Evolutionary conservation across 257 asterid species (phyloP), one percentile per base, ranked within the genome.

Genomic region (Avicennia marina): DNA sequence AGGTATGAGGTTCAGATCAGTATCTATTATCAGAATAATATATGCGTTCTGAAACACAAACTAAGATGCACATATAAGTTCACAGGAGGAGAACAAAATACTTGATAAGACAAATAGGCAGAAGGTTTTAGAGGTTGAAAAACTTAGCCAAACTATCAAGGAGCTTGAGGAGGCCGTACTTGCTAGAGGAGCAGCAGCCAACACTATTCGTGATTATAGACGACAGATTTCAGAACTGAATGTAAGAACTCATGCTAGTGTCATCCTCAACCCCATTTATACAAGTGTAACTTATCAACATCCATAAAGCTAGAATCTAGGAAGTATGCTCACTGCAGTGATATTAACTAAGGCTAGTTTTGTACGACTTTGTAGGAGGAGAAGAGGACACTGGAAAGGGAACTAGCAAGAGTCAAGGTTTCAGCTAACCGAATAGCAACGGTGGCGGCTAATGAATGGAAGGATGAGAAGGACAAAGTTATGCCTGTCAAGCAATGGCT

Each of bases 401-500:
- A 87, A 67, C 87, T 91, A 41, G 86, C 95, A 66, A 74, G 98
- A 72, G 65, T 69, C 7, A 87, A 83, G 81, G 95, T 87, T 54
- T 81, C 94, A 56, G 98, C 89, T n/a, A 87, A 78, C 60, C 76
- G 98, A 42, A 71, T 85, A 40, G 98, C 96, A 45, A 69, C 71
- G 1, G 80, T 79, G 27, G 91, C 83, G 67, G 98, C 98, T 41
- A 91, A 88, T 29, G 96, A 87, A 61, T 88, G 96, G 98, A 91
- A 91, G 72, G 95, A 88, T 53, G 98, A 85, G 40, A 91, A 81
- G 18, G 85, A 80, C 74, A 85, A 70, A 75, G 94, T 91, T 45
- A 91, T 90, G 95, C 98, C 98, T 22, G 91, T 87, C 56, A 90
- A 74, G 72, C 96, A 87, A 64, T 90, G 98, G 98, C 74, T 87